Conservation (phyloP, 805 yeast genomes). For the Kluyveromyces aestuarii region DNA sequence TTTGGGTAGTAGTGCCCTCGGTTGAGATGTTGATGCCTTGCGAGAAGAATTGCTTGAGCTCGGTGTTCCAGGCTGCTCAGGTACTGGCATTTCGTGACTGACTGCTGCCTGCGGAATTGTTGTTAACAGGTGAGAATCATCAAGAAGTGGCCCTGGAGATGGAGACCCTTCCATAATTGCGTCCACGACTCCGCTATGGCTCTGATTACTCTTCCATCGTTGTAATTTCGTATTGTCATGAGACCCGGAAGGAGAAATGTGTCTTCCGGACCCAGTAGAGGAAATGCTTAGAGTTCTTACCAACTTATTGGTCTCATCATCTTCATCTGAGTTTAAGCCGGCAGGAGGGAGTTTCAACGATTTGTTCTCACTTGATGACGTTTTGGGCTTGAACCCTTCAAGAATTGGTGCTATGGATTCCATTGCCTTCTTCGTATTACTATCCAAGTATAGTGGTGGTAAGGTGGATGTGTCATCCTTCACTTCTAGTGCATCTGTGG, state of each 20-base stretch:
- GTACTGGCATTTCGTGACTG: not conserved
- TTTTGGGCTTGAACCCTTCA: constrained; percentile 64
- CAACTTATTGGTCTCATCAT: constrained; percentile 16
- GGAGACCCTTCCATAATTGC: constrained; percentile 2
- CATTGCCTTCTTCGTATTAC: constrained; percentile 47
- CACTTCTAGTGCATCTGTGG: not conserved
- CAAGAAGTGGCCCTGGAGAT: not conserved
- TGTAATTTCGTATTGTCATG: constrained; percentile 2
- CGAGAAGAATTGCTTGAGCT: constrained; percentile 22
- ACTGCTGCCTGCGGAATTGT: not conserved
- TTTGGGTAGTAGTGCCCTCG: constrained; percentile 43
- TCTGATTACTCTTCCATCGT: constrained; percentile 6
- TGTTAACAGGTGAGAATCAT: not conserved
- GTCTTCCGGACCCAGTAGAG: constrained; percentile 7
- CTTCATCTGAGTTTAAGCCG: constrained; percentile 20
- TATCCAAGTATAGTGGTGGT: constrained; percentile 26
- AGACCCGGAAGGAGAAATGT: constrained; percentile 5
- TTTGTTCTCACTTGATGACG: constrained; percentile 43
- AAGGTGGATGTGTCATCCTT: constrained; percentile 4
- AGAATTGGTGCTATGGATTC: constrained; percentile 75
- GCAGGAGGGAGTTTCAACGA: constrained; percentile 29
- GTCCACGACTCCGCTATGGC: not conserved
- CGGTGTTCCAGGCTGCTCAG: constrained; percentile 6
- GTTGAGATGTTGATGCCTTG: constrained; percentile 18
- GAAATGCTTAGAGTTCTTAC: constrained; percentile 20